Base-by-base conservation (phyloP, 768 basidiomycete genomes). In the Panus rudis region DNA sequence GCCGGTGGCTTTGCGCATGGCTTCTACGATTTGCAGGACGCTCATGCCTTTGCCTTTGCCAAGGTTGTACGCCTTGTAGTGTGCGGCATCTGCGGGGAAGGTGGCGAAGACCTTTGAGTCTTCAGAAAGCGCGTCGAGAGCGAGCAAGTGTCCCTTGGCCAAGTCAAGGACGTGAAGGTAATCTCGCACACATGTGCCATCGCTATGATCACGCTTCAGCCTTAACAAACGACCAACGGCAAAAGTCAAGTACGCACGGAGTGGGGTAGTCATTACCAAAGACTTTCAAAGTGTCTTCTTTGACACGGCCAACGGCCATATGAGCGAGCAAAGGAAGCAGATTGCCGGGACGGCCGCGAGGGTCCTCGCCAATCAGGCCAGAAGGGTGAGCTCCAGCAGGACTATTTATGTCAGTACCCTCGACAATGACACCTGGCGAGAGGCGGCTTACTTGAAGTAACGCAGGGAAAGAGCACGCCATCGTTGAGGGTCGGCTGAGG, bases 201-300 rank as follows among this genome's bases (percentile, higher is more conserved):
- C 94, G 27, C 88, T 89, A 50, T 44, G 37, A 31, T 17, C 14
- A 37, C 28, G 39, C 19, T 31, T 30, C 14, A 48, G 24, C 14
- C 13, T 12, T 8, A 14, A 30, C 28, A 30, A 41, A 22, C 22
- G 4, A 52, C 11, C 28, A 30, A 23, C 5, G n/a, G 5, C 22
- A 38, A 21, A 28, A 7, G n/a, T 14, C 17, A 26, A 14, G 24
- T n/a, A 52, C 61, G 39, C 52, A 91, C 85, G 76, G 80, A 0
- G 96, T 99, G 17, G 93, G 92, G 63, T 96, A 99, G 64, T 99
- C 92, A 59, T 94, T 87, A 23, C 96, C 94, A 58, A 98, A 99
- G 4, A 99, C 87, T 58, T 77, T 75, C 25, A 71, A 52, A 5
- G 65, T 65, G 17, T 65, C 53, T 34, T 84, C 81, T 45, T 80